A percentile compares a stretch with the other conserved stretches of the same genome.
Conservation (phyloP, 2,329 filamentous ascomycete genomes). For the Epichloe bromicola region DNA sequence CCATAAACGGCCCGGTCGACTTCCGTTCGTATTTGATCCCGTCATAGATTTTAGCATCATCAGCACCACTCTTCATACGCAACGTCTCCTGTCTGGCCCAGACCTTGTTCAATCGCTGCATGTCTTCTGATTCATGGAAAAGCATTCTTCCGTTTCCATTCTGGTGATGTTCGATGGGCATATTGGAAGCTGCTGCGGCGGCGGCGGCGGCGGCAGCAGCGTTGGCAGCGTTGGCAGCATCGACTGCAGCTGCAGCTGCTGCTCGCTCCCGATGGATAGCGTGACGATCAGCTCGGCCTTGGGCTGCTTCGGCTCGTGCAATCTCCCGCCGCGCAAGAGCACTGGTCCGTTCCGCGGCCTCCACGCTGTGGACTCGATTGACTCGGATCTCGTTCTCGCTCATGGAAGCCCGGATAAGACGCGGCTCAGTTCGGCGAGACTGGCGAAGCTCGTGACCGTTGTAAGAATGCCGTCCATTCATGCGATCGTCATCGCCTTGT, state of each 20-base stretch:
- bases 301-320: conserved; percentile 35
- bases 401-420: conserved; percentile 16
- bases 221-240: conserved; percentile 12
- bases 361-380: conserved; percentile 14
- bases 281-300: conserved; percentile 37
- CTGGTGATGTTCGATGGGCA: conserved; percentile 8
- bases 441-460: conserved; percentile 29
- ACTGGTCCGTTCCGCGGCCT: conserved; percentile 33
- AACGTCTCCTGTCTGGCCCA: conserved; percentile 42
- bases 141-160: conserved; percentile 16
- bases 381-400: conserved; percentile 10
- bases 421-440: conserved; percentile 26
- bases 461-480: conserved; percentile 10
- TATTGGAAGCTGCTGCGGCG: conserved; percentile 11
- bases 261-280: conserved; percentile 28
- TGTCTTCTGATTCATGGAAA: conserved; percentile 35
- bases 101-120: conserved; percentile 40
- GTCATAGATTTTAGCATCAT: conserved; percentile 44
- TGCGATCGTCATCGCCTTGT: conserved; percentile 8
- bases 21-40: conserved; percentile 52
- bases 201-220: conserved; percentile 11
- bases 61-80: conserved; percentile 27
- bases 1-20: conserved; percentile 44
- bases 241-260: conserved; percentile 19
- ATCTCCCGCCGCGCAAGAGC: conserved; percentile 38